Base-by-base conservation (phyloP, 345 rosid species). In the Erodium maritimum region DNA sequence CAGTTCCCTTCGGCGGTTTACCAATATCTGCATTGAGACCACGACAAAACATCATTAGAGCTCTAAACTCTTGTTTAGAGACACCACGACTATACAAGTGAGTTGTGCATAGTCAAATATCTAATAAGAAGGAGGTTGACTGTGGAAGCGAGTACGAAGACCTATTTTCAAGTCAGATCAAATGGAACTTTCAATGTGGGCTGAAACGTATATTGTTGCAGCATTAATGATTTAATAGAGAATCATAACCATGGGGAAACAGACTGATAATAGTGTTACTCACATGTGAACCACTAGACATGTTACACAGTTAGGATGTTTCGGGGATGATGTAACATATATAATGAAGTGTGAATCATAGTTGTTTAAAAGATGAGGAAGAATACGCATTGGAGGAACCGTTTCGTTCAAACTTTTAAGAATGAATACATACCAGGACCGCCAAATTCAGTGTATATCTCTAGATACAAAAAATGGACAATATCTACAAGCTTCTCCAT, bases 401-500 rank as follows among this genome's bases (percentile, higher is more conserved):
- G 9, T 29, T 29, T 29, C 37, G 37, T 29, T 29, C 37, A 11
- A 29, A 11, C 48, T 25, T 17, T 50, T 11, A 51, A 1, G 19
- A 50, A 20, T 50, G 42, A 5, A 19, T 73, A 70, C 79, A 52
- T 80, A 90, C 97, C 94, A 57, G 80, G 73, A 73, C 79, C 73
- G 42, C 84, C 94, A 48, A 90, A 85, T 57, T 71, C 74, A 71
- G 62, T 66, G 64, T 87, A 90, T 59, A 90, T 90, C 78, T 87
- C 95, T 73, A 85, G 72, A 58, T 85, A 84, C 81, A 90, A 74
- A 74, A 75, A 82, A 69, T 80, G 87, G 65, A 88, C 94, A 62
- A 83, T 88, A 69, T 88, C 97, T n/a, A 91, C 97, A 52, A 91
- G 85, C 72, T 88, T 85, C 80, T 88, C 96, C 95, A 85, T 85